Conservation (phyloP, 768 basidiomycete species). For the Psilocybe cubensis region DNA sequence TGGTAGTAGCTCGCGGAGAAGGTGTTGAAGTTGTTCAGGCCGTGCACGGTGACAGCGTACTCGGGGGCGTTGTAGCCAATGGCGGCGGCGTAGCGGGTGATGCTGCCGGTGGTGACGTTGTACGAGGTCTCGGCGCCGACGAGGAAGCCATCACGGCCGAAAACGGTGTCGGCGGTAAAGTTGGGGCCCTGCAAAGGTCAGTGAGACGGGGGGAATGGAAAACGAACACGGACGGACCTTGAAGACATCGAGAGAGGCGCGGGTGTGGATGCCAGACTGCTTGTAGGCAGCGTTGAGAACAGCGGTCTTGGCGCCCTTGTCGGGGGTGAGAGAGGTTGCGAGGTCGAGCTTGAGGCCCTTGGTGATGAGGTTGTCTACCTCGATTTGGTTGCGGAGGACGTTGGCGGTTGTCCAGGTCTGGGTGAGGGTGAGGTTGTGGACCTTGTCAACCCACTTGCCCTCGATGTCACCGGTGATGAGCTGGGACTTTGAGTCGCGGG, state of each 20-base stretch:
- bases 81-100: constrained; percentile 91
- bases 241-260: constrained; percentile 90
- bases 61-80: constrained; percentile 96
- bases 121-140: constrained; percentile 95
- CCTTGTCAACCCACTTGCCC: constrained; percentile 90
- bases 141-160: constrained; percentile 97
- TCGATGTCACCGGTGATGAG: constrained; percentile 90
- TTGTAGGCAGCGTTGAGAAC: constrained; percentile 88
- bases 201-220: constrained; percentile 3
- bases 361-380: constrained; percentile 96
- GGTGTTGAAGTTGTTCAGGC: constrained; percentile 90
- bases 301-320: constrained; percentile 86
- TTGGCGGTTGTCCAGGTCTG: constrained; percentile 96
- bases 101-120: constrained; percentile 92
- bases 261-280: constrained; percentile 93
- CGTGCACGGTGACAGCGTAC: constrained; percentile 93
- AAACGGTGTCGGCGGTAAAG: constrained; percentile 93
- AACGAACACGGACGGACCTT: constrained; percentile 58
- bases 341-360: constrained; percentile 97
- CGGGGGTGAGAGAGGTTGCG: constrained; percentile 79
- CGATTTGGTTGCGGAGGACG: constrained; percentile 87
- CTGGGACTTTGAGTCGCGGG: constrained; percentile 71
- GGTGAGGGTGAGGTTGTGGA: constrained; percentile 93
- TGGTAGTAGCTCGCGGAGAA: constrained; percentile 99
- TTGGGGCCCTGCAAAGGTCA: constrained; percentile 77